A percentile compares a stretch with the other conserved stretches of the same genome.
Evolutionary conservation across 2,329 filamentous ascomycete genomes (phyloP).

Genomic region (Aspergillus brasiliensis): DNA sequence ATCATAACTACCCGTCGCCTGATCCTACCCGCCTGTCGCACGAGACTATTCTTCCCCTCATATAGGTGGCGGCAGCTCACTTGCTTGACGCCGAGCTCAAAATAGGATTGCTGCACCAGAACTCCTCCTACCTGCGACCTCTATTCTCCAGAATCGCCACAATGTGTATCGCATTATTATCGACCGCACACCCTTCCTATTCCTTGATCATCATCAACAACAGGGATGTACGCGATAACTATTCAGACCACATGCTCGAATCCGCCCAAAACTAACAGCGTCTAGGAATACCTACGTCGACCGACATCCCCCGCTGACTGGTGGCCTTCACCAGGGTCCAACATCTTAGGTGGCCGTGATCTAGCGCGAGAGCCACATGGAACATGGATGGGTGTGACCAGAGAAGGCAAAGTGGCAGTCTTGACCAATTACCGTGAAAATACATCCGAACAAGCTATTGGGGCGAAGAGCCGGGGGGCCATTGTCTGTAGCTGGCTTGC

Average conservation of each 20-base stretch:
- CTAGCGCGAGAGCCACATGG: slow-evolving; percentile 61
- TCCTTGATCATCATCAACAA: slow-evolving; percentile 76
- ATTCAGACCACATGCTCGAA: neutral
- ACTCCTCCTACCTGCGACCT: neutral
- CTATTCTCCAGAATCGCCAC: neutral
- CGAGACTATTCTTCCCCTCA: neutral
- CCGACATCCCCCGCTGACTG: slow-evolving; percentile 61
- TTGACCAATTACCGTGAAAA: slow-evolving; percentile 67
- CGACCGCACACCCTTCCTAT: slow-evolving; percentile 74
- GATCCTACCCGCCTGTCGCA: neutral
- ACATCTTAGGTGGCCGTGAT: slow-evolving; percentile 64
- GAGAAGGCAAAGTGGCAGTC: slow-evolving; percentile 61
- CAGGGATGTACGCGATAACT: slow-evolving; percentile 59
- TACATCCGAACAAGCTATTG: slow-evolving; percentile 48
- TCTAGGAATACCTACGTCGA: slow-evolving; percentile 63
- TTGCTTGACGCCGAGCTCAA: neutral
- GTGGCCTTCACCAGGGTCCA: slow-evolving; percentile 58
- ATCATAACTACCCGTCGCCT: neutral
- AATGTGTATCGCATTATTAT: slow-evolving; percentile 75
- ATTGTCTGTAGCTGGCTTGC: slow-evolving; percentile 64
- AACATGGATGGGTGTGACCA: slow-evolving; percentile 66
- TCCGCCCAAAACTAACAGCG: slow-evolving; percentile 6
- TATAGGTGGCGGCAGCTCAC: neutral
- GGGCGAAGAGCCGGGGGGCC: slow-evolving; percentile 55
- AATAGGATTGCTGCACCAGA: neutral